A percentile compares a stretch with the other conserved stretches of the same genome.
phyloP scores from a whole-genome alignment of 371 early-diverging fungal species.

The Mucor sp. region DNA sequence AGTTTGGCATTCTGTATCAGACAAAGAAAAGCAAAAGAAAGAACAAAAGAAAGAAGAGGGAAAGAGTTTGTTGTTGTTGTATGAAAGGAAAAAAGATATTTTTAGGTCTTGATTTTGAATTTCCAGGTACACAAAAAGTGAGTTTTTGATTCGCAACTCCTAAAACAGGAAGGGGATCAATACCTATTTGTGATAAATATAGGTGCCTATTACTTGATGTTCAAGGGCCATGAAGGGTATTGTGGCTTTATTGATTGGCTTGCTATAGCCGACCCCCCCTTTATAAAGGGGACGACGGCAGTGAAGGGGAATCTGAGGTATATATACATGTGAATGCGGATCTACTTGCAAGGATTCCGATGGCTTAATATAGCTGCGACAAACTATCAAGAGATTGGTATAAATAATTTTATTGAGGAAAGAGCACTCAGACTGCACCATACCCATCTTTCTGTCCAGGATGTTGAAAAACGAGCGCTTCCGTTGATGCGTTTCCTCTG shows the following conservation, averaged over 20 bases:
- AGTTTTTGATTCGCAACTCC: neutral
- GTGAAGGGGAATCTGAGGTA: neutral
- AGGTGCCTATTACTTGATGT: neutral
- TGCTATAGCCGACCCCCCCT: neutral
- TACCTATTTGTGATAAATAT: neutral
- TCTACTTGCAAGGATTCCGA: neutral
- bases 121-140: conserved; percentile 2
- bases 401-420: neutral
- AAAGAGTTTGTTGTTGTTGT: neutral
- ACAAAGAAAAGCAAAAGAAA: neutral
- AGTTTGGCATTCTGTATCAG: conserved; percentile 1
- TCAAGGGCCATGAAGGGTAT: neutral
- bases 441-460: conserved; percentile 15
- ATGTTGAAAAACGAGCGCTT: conserved; percentile 2
- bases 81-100: neutral
- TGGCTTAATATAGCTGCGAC: neutral
- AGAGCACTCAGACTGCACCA: conserved; percentile 9
- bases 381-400: neutral
- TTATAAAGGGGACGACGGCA: neutral
- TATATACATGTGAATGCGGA: too few species aligned
- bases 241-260: conserved; percentile 2
- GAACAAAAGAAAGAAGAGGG: neutral
- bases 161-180: neutral
- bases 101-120: neutral
- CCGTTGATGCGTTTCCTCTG: neutral